phyloP scores from a whole-genome alignment of 2,329 filamentous ascomycete genomes.

The Trichoderma koningiopsis region DNA sequence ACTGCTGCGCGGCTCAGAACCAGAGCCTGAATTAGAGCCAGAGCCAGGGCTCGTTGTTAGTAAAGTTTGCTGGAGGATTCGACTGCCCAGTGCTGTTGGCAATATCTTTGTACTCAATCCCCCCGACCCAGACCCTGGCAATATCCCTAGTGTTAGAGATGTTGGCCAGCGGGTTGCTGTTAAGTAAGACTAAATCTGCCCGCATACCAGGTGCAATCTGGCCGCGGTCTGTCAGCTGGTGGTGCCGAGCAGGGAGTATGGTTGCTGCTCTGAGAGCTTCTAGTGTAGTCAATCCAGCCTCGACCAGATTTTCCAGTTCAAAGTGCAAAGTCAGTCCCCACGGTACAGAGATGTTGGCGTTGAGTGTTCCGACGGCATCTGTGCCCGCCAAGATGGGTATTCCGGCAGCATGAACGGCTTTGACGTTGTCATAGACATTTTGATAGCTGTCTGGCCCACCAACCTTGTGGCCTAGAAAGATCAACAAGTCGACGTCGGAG shows the following conservation, averaged over 20 bases:
- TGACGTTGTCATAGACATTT: slow-evolving; percentile 5
- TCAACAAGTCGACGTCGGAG: not conserved
- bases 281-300: not conserved
- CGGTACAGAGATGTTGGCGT: slow-evolving; percentile 8
- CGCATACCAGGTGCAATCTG: slow-evolving; percentile 9
- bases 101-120: slow-evolving; percentile 14
- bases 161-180: slow-evolving; percentile 5
- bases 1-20: not conserved
- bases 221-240: not conserved
- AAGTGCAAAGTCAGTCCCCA: slow-evolving; percentile 2
- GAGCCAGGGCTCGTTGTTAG: not conserved
- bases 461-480: not conserved
- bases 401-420: slow-evolving; percentile 4
- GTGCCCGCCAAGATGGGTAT: slow-evolving; percentile 18
- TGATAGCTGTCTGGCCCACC: slow-evolving; percentile 11
- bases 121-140: slow-evolving; percentile 9
- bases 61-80: slow-evolving; percentile 2
- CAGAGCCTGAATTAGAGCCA: not conserved
- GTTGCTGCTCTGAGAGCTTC: slow-evolving; percentile 11
- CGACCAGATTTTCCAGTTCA: slow-evolving; percentile 15
- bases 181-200: slow-evolving; percentile 3
- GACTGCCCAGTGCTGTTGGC: slow-evolving; percentile 2
- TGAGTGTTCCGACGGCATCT: slow-evolving; percentile 9
- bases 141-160: slow-evolving; percentile 14
- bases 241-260: not conserved